phyloP scores from a whole-genome alignment of 2,329 filamentous ascomycete species.

The Colletotrichum acutatum region DNA sequence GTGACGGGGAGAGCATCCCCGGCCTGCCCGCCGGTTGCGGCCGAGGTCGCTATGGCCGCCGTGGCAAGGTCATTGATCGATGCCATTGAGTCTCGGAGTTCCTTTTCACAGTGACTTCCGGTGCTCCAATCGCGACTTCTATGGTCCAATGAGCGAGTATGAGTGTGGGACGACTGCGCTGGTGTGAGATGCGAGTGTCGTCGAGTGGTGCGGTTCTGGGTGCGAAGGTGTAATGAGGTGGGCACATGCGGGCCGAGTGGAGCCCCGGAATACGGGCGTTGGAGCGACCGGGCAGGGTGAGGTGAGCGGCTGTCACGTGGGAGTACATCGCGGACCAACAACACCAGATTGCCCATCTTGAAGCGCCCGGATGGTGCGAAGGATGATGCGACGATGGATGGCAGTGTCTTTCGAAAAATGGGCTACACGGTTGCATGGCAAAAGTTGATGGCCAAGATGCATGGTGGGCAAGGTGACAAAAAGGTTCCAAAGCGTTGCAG shows the following conservation, averaged over 20 bases:
- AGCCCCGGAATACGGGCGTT: slow-evolving; percentile 4
- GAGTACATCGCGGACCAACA: not conserved
- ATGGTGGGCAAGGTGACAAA: not conserved
- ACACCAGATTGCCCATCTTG: not conserved
- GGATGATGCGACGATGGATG: not conserved
- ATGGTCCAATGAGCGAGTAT: not conserved
- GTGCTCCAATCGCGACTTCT: not conserved
- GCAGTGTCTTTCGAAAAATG: not conserved
- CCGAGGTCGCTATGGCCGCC: slow-evolving; percentile 57
- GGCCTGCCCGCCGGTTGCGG: slow-evolving; percentile 26
- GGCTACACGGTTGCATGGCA: not conserved
- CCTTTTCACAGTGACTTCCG: not conserved
- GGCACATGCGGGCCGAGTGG: slow-evolving; percentile 12
- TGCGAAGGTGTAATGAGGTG: not conserved
- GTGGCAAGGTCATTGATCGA: slow-evolving; percentile 63
- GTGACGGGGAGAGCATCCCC: not conserved
- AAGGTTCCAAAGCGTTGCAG: not conserved
- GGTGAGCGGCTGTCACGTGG: slow-evolving; percentile 23
- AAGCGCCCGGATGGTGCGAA: not conserved
- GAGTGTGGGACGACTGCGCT: not conserved
- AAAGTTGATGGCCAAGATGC: not conserved
- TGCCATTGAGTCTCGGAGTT: slow-evolving; percentile 45
- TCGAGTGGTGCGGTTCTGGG: not conserved
- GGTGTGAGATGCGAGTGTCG: not conserved
- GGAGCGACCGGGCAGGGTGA: not conserved